Conservation (phyloP, 2,329 filamentous ascomycete species). For the Aphanocladium album region DNA sequence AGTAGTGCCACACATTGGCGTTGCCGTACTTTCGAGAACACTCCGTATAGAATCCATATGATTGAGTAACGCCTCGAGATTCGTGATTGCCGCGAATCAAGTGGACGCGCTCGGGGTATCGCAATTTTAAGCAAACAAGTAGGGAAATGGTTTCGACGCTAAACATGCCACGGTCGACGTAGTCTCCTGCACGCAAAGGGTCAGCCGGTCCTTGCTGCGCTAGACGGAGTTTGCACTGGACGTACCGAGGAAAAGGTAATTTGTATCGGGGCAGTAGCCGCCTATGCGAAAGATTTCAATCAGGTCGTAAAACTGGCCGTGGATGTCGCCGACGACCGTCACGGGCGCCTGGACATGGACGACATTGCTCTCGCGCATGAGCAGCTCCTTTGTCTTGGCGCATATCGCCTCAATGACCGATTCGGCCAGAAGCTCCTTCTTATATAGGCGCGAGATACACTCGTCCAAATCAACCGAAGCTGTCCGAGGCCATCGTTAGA, state of each 20-base stretch:
- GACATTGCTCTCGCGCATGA: slow-evolving; percentile 99
- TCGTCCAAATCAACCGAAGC: slow-evolving; percentile 97
- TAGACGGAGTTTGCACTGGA: not conserved
- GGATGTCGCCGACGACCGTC: slow-evolving; percentile 96
- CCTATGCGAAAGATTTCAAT: slow-evolving; percentile 99
- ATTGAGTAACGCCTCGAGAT: slow-evolving; percentile 96
- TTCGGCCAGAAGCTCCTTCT: slow-evolving; percentile 93
- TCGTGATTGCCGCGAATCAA: slow-evolving; percentile 99
- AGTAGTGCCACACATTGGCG: slow-evolving; percentile 98
- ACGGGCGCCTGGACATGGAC: slow-evolving; percentile 94
- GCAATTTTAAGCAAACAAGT: slow-evolving; percentile 93
- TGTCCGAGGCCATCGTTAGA: slow-evolving; percentile 31
- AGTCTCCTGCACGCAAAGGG: slow-evolving; percentile 62
- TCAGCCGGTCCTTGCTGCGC: not conserved
- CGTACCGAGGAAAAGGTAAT: slow-evolving; percentile 98
- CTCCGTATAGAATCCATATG: slow-evolving; percentile 99
- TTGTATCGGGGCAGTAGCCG: slow-evolving; percentile 95
- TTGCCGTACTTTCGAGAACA: slow-evolving; percentile 98
- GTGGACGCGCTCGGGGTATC: slow-evolving; percentile 96
- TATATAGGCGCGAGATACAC: slow-evolving; percentile 94
- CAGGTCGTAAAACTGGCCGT: slow-evolving; percentile 97
- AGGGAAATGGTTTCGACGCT: slow-evolving; percentile 97
- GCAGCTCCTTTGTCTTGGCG: slow-evolving; percentile 95
- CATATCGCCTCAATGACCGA: slow-evolving; percentile 99
- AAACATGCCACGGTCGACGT: slow-evolving; percentile 98